Evolutionary conservation across 2,329 filamentous ascomycete genomes (phyloP).

Genomic region (Xylaria sp.): DNA sequence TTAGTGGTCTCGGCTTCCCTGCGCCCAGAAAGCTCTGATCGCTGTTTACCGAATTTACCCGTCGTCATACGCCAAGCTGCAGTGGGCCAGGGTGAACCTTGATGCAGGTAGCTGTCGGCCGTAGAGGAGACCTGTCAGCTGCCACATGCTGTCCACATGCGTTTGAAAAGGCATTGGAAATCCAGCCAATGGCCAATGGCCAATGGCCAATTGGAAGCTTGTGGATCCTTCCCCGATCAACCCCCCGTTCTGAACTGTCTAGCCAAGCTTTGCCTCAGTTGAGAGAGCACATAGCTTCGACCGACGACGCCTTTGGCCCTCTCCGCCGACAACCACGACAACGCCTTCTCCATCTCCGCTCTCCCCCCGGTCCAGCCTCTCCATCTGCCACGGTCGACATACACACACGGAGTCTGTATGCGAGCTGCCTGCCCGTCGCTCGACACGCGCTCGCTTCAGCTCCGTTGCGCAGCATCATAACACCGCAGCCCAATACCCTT

Average conservation of each 20-base stretch:
- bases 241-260: slow-evolving; percentile 4
- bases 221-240: slow-evolving; percentile 22
- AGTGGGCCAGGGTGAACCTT: background rate
- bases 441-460: slow-evolving; percentile 23
- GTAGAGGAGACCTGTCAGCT: background rate
- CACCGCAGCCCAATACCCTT: slow-evolving; percentile 19
- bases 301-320: slow-evolving; percentile 21
- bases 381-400: background rate
- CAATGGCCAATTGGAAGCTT: slow-evolving; percentile 24
- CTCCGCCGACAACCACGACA: slow-evolving; percentile 12
- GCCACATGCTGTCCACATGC: background rate
- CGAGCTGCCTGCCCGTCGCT: slow-evolving; percentile 10
- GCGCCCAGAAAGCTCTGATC: slow-evolving; percentile 2
- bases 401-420: slow-evolving; percentile 1
- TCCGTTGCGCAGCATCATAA: slow-evolving; percentile 23
- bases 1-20: slow-evolving; percentile 10
- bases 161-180: background rate
- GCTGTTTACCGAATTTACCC: slow-evolving; percentile 37
- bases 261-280: slow-evolving; percentile 23
- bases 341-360: slow-evolving; percentile 3
- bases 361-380: background rate
- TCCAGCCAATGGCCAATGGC: slow-evolving; percentile 29
- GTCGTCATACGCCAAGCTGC: slow-evolving; percentile 20
- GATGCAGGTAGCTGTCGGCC: background rate
- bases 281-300: slow-evolving; percentile 33